These are phyloP conservation scores for Mycena rebaudengoi DNA, from an alignment of 768 basidiomycete genomes.

Conservation along the genomic window DNA sequence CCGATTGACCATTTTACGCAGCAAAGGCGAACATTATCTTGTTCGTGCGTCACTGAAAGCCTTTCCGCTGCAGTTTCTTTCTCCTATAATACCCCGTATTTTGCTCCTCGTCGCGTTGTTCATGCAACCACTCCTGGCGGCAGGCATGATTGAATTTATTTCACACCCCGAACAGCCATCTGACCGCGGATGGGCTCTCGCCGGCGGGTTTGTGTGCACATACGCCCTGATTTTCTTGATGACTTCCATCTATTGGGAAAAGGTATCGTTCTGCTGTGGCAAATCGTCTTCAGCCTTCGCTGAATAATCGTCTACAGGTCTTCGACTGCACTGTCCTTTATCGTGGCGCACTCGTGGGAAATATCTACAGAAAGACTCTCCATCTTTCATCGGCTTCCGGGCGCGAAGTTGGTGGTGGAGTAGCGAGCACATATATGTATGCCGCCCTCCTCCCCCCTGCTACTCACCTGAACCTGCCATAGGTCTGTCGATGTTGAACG, in stretches of 20 bases:
- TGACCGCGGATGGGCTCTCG: conserved; percentile 16
- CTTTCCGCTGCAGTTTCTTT: conserved; percentile 6
- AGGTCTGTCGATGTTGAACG: conserved; percentile 23
- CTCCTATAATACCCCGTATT: conserved; percentile 1
- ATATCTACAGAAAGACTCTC: conserved; percentile 14
- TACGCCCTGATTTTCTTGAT: conserved; percentile 16
- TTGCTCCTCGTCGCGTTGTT: conserved; percentile 11
- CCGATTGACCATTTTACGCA: neutral
- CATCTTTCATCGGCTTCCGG: conserved; percentile 1
- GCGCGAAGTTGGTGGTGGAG: conserved; percentile 12
- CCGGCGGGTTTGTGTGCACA: conserved; percentile 14
- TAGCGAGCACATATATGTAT: conserved; percentile 23
- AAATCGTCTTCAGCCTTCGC: neutral
- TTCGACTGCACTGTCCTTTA: conserved; percentile 6
- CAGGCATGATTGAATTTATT: conserved; percentile 16
- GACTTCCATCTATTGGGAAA: conserved; percentile 13
- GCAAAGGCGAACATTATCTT: conserved; percentile 3
- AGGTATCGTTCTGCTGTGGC: neutral
- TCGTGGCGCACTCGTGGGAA: conserved; percentile 5
- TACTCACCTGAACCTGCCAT: neutral
- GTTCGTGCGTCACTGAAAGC: conserved; percentile 5
- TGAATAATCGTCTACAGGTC: neutral
- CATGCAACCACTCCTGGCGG: conserved; percentile 12
- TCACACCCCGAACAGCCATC: neutral
- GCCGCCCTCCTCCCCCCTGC: neutral